phyloP scores from a whole-genome alignment of 2,329 filamentous ascomycete species.

The Dactylonectria estremocensis region DNA sequence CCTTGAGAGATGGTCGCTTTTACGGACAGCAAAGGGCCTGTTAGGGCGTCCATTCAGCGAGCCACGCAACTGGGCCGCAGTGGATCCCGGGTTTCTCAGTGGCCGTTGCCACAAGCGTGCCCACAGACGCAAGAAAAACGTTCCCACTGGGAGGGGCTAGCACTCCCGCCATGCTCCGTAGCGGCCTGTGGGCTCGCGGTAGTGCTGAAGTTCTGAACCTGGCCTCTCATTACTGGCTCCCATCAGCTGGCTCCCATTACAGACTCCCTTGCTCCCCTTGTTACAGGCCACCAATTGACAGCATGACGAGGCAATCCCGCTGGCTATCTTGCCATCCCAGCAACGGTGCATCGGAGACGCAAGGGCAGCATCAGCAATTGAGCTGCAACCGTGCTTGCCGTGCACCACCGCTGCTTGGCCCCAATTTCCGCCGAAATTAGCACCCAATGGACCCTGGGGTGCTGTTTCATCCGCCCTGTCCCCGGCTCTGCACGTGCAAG shows the following conservation, averaged over 20 bases:
- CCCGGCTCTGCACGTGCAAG: conserved; percentile 16
- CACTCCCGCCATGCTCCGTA: conserved; percentile 25
- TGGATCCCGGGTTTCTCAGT: conserved; percentile 13
- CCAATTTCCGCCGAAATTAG: conserved; percentile 50
- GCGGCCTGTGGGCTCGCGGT: conserved; percentile 16
- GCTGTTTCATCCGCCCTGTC: conserved; percentile 38
- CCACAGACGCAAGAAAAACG: conserved; percentile 14
- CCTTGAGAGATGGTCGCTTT: conserved; percentile 6
- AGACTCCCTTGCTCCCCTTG: not conserved
- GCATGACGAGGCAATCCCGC: conserved; percentile 10
- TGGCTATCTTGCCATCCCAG: conserved; percentile 3
- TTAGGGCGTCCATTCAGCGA: conserved; percentile 9
- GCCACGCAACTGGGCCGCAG: conserved; percentile 24
- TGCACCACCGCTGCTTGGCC: conserved; percentile 29
- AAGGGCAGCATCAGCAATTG: conserved; percentile 33
- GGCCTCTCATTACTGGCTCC: not conserved
- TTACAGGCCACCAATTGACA: not conserved
- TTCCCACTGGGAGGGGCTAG: conserved; percentile 25
- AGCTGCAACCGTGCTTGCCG: conserved; percentile 35
- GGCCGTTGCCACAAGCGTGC: conserved; percentile 8
- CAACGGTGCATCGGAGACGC: conserved; percentile 12
- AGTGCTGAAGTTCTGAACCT: conserved; percentile 4
- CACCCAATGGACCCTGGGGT: conserved; percentile 39
- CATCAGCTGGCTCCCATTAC: no score
- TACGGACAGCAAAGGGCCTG: conserved; percentile 6